Conservation (phyloP, 768 basidiomycete genomes). For the Holtermanniella nyarrowii region DNA sequence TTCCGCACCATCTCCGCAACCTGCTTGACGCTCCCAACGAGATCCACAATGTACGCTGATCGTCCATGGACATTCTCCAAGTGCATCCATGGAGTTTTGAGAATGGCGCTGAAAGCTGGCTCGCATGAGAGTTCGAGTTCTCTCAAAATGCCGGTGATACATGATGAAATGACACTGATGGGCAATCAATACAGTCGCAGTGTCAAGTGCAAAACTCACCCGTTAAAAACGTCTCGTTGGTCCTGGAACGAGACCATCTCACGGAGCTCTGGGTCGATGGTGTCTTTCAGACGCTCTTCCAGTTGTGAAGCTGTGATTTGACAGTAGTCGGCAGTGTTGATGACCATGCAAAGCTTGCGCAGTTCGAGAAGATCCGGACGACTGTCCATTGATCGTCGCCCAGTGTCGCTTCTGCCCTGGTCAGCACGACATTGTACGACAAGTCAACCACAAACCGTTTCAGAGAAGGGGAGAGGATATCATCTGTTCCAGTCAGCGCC, state of each 20-base stretch:
- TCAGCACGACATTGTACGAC: not conserved
- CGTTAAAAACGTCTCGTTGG: slow-evolving; percentile 81
- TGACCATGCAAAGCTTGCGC: slow-evolving; percentile 71
- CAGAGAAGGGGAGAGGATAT: slow-evolving; percentile 63
- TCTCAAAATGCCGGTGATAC: slow-evolving; percentile 65
- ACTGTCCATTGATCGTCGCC: slow-evolving; percentile 66
- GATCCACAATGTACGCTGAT: slow-evolving; percentile 67
- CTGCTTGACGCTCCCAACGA: slow-evolving; percentile 63
- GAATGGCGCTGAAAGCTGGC: slow-evolving; percentile 62
- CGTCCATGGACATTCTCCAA: slow-evolving; percentile 76
- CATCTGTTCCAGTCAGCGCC: slow-evolving; percentile 51
- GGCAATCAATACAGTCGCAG: not conserved
- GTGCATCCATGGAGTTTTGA: slow-evolving; percentile 65
- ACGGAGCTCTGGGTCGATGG: slow-evolving; percentile 63
- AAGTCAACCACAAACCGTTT: slow-evolving; percentile 52
- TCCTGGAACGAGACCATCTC: slow-evolving; percentile 70
- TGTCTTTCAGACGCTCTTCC: slow-evolving; percentile 80
- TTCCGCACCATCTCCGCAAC: slow-evolving; percentile 67
- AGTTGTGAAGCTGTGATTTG: slow-evolving; percentile 86
- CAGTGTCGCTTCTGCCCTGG: slow-evolving; percentile 6
- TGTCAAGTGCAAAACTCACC: slow-evolving; percentile 50
- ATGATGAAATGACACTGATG: slow-evolving; percentile 67
- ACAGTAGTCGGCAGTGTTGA: slow-evolving; percentile 98
- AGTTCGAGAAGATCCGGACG: slow-evolving; percentile 67
- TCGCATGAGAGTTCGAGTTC: slow-evolving; percentile 83